Evolutionary conservation across 129 eudicot species (phyloP).

Genomic region (Tagetes erecta): DNA sequence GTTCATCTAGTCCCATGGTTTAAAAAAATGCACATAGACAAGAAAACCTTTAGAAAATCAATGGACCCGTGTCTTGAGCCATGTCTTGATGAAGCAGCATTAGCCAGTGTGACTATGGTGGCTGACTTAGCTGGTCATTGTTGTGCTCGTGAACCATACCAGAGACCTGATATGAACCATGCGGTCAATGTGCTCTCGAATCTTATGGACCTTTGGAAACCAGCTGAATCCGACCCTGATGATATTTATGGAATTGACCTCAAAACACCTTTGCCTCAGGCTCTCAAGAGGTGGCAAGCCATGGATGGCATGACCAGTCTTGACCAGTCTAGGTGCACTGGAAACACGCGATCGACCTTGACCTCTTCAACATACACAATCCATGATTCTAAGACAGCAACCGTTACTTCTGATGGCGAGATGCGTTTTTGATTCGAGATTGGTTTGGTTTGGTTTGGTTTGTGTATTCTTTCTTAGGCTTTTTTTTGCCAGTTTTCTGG

Average conservation of each 20-base stretch:
- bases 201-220: conserved; percentile 79
- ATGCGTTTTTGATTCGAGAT: conserved; percentile 11
- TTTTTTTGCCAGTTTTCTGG: background rate
- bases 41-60: conserved; percentile 59
- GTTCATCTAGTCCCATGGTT: conserved; percentile 83
- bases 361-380: background rate
- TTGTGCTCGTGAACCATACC: conserved; percentile 81
- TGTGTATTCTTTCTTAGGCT: conserved; percentile 8
- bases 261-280: conserved; percentile 68
- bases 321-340: conserved; percentile 42
- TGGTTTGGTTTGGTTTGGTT: background rate
- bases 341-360: conserved; percentile 42
- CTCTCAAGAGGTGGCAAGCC: conserved; percentile 84
- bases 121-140: conserved; percentile 93
- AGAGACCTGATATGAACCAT: conserved; percentile 90
- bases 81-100: conserved; percentile 47
- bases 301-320: conserved; percentile 57
- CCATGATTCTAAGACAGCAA: conserved; percentile 15
- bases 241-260: conserved; percentile 59
- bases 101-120: conserved; percentile 59
- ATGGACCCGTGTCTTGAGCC: conserved; percentile 65
- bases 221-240: conserved; percentile 62
- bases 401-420: conserved; percentile 46
- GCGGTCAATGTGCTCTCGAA: conserved; percentile 72
- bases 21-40: conserved; percentile 63